Evolutionary conservation across 192 early-diverging fungal species (phyloP), one percentile per base, ranked within the genome.

Genomic region (Entophlyctis helioformis): DNA sequence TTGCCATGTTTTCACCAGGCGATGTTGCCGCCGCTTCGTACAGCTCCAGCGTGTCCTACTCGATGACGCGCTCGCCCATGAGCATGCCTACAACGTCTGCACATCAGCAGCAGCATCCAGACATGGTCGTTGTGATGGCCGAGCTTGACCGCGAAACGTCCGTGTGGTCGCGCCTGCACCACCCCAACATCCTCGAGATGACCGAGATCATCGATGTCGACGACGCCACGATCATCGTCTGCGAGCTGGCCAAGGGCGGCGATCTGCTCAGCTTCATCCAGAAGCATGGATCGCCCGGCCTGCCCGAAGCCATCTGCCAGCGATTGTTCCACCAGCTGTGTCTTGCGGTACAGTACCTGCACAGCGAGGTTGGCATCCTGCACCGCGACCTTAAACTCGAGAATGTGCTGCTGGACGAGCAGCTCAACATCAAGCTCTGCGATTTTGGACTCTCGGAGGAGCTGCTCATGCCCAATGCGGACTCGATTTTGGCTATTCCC

Each of bases 331-430:
- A 61, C 4, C 86, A 95, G 60, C 36, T 94, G 7, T 80, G 71
- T 1, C 58, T 68, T 4, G 86, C 81, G 10, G 57, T 98, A 0
- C 51, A 67, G 8, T 92, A 96, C 57, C 45, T 95, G 37, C 95
- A 96, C 57, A 45, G 67, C 37, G 64, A 76, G 42, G 66, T 74
- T 24, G 74, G 79, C 20, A 66, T 87, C 37, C 76, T 74, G 1
- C 93, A 96, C 57, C 78, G 85, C 12, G 93, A 97, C 53, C 66
- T 97, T 47, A 97, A 97, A 60, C 74, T 86, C 9, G 93, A 97
- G 53, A 97, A 97, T 60, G 69, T 93, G 20, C 65, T 92, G 24
- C 62, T 87, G 24, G 42, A 57, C 27, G 39, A 42, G 6, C 37
- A 60, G 21, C 40, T 48, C 11, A 56, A 55, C 12, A 63, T 84